Conservation (phyloP, 2,329 filamentous ascomycete species). For the Pseudogymnoascus pannorum region DNA sequence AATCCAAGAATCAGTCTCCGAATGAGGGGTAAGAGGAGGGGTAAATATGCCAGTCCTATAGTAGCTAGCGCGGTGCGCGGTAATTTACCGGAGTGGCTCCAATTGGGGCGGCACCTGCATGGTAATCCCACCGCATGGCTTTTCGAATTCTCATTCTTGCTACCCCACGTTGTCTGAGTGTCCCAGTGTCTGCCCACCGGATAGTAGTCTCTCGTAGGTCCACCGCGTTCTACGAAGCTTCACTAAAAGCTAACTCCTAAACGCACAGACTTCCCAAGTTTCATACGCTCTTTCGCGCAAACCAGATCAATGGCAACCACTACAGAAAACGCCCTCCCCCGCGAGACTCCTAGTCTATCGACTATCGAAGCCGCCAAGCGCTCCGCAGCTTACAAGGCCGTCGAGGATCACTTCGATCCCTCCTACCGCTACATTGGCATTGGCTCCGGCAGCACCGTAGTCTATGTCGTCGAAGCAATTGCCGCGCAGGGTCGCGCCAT, state of each 20-base stretch:
- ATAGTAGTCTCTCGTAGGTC: background rate
- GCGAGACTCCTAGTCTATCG: conserved; percentile 14
- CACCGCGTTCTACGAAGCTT: background rate
- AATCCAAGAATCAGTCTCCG: background rate
- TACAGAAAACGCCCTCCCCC: background rate
- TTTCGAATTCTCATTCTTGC: conserved; percentile 3
- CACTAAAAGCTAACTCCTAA: background rate
- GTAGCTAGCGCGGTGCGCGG: background rate
- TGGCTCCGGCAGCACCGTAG: conserved; percentile 73
- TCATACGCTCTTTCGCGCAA: background rate
- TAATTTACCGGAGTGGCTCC: background rate
- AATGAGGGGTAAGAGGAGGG: background rate
- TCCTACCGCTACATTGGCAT: conserved; percentile 64
- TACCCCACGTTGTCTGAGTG: conserved; percentile 4
- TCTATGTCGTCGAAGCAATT: conserved; percentile 81
- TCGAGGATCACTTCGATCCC: conserved; percentile 62
- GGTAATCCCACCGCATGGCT: background rate
- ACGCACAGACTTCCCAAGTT: background rate
- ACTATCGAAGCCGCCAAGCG: conserved; percentile 68
- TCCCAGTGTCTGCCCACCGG: background rate
- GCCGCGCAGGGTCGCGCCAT: conserved; percentile 48
- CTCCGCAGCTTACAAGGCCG: conserved; percentile 65
- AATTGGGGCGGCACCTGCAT: background rate
- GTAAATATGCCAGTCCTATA: background rate
- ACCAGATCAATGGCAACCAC: background rate